Base-by-base conservation (phyloP, 192 early-diverging fungal genomes). In the Lobosporangium transversale region DNA sequence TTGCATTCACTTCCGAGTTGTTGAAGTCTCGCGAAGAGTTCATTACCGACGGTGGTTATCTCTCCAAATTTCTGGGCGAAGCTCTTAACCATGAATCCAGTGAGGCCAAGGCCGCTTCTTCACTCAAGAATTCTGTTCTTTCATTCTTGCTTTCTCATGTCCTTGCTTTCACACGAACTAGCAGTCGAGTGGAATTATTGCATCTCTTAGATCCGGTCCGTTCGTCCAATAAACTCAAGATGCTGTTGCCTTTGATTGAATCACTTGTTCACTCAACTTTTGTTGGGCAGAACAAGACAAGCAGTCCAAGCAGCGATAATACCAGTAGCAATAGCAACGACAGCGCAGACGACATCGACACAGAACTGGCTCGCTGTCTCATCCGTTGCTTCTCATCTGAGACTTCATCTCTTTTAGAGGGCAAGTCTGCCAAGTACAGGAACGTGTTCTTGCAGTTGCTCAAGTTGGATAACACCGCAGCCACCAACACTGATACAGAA, bases 171-270 rank as follows among this genome's bases (percentile, higher is more conserved):
- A 81, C 80, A 14, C 59, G 58, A 11, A 48, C 69, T 20, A 67
- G 66, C 43, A 64, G 74, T n/a, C 64, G 70, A n/a, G 78, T 90
- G 51, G 78, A 80, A 42, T 51, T 94, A 3, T 53, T 94, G 55
- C 50, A 68, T 20, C 58, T 83, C 1, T 65, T 93, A 35, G 59
- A 69, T 15, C 12, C 43, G 9, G 73, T 93, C 21, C 79, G 88
- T 17, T 81, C 86, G 14, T 75, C 84, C 17, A 65, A 62, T 24
- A 92, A 92, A 54, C 66, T 93, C 30, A 86, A 86, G 56, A 84
- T 78, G 18, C 51, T 94, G 43, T 42, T 80, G 30, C 89, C 87
- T 35, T 69, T 93, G 29, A 56, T 94, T 27, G 86, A 91, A 32
- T 48, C 10, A 2, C 63, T 90, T 37, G 81, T 83, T 20, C 69